Evolutionary conservation across 2,329 filamentous ascomycete genomes (phyloP), one percentile per base, ranked within the genome.

Genomic region (Botryotinia globosa): DNA sequence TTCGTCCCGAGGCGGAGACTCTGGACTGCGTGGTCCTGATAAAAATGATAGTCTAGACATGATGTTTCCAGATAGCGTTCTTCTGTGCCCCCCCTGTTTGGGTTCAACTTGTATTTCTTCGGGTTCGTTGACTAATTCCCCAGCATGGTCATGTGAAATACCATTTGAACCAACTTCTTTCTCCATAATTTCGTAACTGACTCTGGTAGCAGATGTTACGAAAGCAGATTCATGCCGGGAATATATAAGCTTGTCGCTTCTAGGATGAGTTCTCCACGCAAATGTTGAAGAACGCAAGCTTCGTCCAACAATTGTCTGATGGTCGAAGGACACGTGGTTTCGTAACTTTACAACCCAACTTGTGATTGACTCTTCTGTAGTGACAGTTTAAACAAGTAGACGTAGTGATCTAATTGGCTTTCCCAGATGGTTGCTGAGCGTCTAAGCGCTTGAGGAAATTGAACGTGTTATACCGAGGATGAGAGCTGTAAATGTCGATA

Each of bases 41-140:
- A 94, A 83, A 80, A 94, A 93, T 58, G 90, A 88, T 70, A 95
- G 84, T 75, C 87, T 88, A 58, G 91, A 90, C 44, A 95, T 83
- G 61, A 94, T 84, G 73, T 89, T 88, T 48, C 89, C 89, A 32
- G 80, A 81, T 8, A 78, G 54, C 51, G 68, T 79, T 74, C 81
- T 78, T 76, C 77, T 78, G 73, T 81, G 79, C 34, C 74, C 76
- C 39, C 69, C 90, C 87, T 88, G 86, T 25, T 61, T 48, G 3
- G 29, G 20, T 37, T 48, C 70, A 22, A 54, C 37, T 18, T 32
- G 39, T 8, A 34, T 75, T 68, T 61, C 71, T 71, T 72, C 75
- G 58, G 54, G 58, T 32, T 42, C 63, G 14, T 16, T 73, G 37
- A 64, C 69, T 37, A 37, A 29, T 56, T 67, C 42, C 56, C 59